Evolutionary conservation across 495 filamentous ascomycete genomes (phyloP).

Genomic region (Poronia punctata): DNA sequence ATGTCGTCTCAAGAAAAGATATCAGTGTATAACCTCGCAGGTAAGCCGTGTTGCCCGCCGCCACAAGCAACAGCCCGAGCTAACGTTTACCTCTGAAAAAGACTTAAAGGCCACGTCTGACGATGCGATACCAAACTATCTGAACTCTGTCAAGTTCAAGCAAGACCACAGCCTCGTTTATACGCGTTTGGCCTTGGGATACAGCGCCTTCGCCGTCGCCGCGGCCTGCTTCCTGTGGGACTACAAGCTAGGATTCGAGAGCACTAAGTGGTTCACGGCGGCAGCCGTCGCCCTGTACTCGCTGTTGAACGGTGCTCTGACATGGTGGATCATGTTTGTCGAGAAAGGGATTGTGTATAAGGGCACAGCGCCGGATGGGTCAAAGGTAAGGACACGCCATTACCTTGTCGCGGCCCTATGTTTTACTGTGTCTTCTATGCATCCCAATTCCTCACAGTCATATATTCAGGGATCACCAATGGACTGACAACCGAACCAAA

Average conservation of each 20-base stretch:
- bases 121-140: constrained; percentile 88
- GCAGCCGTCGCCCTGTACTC: constrained; percentile 75
- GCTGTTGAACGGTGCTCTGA: constrained; percentile 67
- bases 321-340: constrained; percentile 78
- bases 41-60: constrained; percentile 28
- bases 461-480: no score
- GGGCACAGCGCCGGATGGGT: constrained; percentile 46
- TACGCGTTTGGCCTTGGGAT: constrained; percentile 75
- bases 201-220: constrained; percentile 70
- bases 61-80: constrained; percentile 6
- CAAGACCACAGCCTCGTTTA: constrained; percentile 77
- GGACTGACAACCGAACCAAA: constrained; percentile 9
- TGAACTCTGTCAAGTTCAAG: constrained; percentile 72
- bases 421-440: not conserved
- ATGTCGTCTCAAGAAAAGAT: constrained; percentile 52
- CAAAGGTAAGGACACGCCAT: constrained; percentile 19
- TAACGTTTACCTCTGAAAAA: constrained; percentile 28
- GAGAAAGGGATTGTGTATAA: constrained; percentile 78
- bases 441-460: no score
- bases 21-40: constrained; percentile 59
- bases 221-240: constrained; percentile 83
- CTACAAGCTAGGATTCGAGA: constrained; percentile 83
- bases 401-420: not conserved
- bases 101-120: constrained; percentile 96
- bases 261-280: constrained; percentile 66